Percentiles rank a stretch among this genome's conserved stretches.
Evolutionary conservation across 805 yeast species (phyloP).

Genomic region (Saccharomycopsis vini): DNA sequence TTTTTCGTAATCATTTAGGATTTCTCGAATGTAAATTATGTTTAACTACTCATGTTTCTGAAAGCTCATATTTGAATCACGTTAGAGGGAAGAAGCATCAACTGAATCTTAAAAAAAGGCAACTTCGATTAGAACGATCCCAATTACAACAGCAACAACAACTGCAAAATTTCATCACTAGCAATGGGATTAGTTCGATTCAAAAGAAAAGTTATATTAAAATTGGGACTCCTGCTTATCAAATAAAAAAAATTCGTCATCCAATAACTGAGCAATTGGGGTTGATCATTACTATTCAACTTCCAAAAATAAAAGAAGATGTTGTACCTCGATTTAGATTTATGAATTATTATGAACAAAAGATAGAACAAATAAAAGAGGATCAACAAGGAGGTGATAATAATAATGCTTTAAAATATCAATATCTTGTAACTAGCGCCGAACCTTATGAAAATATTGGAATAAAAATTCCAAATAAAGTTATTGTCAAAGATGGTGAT

Average conservation of each 20-base stretch:
- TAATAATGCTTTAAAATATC: conserved; percentile 43
- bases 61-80: conserved; percentile 76
- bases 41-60: conserved; percentile 70
- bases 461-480: conserved; percentile 58
- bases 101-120: conserved; percentile 57
- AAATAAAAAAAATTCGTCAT: conserved; percentile 60
- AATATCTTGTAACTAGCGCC: conserved; percentile 71
- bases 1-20: conserved; percentile 76
- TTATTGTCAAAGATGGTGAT: conserved; percentile 23
- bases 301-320: conserved; percentile 35
- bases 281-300: conserved; percentile 50
- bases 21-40: conserved; percentile 78
- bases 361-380: conserved; percentile 38
- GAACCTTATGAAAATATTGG: conserved; percentile 85
- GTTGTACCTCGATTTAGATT: conserved; percentile 59
- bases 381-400: background rate
- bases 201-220: conserved; percentile 41
- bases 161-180: conserved; percentile 13
- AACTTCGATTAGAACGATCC: conserved; percentile 24
- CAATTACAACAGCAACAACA: conserved; percentile 2
- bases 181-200: conserved; percentile 17
- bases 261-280: conserved; percentile 53
- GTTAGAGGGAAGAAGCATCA: conserved; percentile 80
- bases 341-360: conserved; percentile 69
- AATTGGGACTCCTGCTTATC: conserved; percentile 69